These are phyloP conservation scores for Mycena albidolilacea DNA, from an alignment of 768 basidiomycete genomes.

Conservation along the genomic window DNA sequence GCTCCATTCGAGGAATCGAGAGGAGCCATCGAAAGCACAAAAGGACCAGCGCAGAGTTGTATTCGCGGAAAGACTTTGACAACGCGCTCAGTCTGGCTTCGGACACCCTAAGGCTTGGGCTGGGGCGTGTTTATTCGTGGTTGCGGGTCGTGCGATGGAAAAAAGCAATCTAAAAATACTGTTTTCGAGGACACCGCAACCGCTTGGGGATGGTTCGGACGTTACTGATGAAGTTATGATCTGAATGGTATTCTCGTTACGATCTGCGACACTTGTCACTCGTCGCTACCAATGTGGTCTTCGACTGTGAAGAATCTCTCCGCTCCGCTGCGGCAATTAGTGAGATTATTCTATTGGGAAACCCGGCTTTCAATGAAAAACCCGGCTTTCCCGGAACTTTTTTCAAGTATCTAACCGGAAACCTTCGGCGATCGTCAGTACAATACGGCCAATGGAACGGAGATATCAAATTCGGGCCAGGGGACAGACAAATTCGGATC, in stretches of 20 bases:
- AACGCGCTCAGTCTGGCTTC: conserved; percentile 7
- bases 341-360: neutral
- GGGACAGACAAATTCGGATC: no score
- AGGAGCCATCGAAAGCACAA: conserved; percentile 14
- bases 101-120: neutral
- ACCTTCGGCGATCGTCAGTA: no score
- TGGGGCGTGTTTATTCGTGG: conserved; percentile 2
- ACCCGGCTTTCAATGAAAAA: no score
- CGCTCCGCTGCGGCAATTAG: conserved; percentile 10
- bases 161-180: conserved; percentile 1
- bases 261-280: conserved; percentile 10
- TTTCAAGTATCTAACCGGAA: no score
- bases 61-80: conserved; percentile 9
- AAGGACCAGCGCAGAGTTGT: conserved; percentile 10
- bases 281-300: conserved; percentile 5
- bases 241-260: conserved; percentile 8
- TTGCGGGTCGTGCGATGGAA: neutral
- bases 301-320: conserved; percentile 9
- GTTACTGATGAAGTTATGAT: neutral
- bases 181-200: conserved; percentile 9
- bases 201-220: conserved; percentile 11
- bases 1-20: conserved; percentile 6
- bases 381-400: no score
- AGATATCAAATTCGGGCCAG: no score
- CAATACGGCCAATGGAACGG: no score